These are phyloP conservation scores for Phytophthora agathidicida DNA, from an alignment of 352 stramenopile genomes.

Conservation along the genomic window DNA sequence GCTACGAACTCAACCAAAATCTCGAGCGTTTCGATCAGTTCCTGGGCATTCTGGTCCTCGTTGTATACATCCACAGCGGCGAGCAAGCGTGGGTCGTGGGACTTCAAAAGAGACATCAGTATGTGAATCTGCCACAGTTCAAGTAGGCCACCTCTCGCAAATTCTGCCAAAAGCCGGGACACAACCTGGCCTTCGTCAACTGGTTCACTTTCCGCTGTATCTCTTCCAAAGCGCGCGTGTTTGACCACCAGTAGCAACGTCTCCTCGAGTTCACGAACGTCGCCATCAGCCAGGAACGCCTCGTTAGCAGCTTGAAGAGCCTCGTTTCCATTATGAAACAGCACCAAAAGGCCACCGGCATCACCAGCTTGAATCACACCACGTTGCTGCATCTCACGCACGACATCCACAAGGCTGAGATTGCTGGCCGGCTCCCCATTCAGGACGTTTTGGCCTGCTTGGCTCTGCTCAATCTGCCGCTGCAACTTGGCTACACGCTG, in stretches of 20 bases:
- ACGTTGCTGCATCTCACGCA: conserved; percentile 72
- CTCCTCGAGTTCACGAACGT: conserved; percentile 80
- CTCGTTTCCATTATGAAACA: conserved; percentile 75
- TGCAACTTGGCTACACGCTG: conserved; percentile 76
- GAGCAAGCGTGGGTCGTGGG: conserved; percentile 53
- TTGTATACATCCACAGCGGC: conserved; percentile 64
- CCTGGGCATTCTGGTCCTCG: conserved; percentile 46
- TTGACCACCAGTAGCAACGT: conserved; percentile 85
- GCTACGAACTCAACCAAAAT: conserved; percentile 68
- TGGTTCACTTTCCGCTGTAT: not conserved
- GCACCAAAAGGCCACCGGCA: conserved; percentile 61
- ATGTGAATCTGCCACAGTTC: conserved; percentile 64
- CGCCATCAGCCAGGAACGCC: conserved; percentile 71
- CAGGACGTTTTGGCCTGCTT: conserved; percentile 29
- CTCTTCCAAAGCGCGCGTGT: conserved; percentile 66
- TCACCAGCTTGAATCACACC: conserved; percentile 55
- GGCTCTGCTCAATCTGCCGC: conserved; percentile 47
- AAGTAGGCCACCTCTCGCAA: conserved; percentile 43
- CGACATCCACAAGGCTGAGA: conserved; percentile 63
- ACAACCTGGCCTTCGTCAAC: conserved; percentile 36
- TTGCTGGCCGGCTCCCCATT: conserved; percentile 17
- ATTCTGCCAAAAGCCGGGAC: conserved; percentile 41
- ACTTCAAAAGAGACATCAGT: conserved; percentile 51
- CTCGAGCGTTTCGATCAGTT: conserved; percentile 62
- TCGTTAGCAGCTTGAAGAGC: conserved; percentile 76